A percentile compares a stretch with the other conserved stretches of the same genome.
Evolutionary conservation across 2,329 filamentous ascomycete genomes (phyloP).

Genomic region (Magnaporthiopsis rhizophila): DNA sequence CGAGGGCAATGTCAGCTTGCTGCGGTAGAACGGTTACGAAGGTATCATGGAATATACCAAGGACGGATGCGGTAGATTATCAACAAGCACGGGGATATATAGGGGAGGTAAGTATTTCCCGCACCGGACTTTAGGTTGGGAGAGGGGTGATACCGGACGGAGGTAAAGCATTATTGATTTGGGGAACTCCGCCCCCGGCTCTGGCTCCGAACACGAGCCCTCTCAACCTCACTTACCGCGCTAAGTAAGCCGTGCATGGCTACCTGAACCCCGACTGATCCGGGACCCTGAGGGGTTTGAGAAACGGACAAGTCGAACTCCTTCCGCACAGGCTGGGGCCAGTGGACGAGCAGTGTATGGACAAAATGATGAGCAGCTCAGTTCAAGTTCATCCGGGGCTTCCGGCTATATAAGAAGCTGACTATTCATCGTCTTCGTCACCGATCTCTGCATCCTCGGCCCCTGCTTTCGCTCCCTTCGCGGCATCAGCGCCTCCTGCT

Average conservation of each 20-base stretch:
- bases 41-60: no score
- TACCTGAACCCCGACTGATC: neutral
- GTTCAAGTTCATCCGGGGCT: neutral
- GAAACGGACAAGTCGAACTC: neutral
- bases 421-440: neutral
- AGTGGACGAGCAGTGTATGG: neutral
- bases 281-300: no score
- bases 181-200: neutral
- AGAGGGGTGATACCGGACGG: neutral
- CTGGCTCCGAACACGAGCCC: no score
- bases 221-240: neutral
- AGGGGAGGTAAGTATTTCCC: no score
- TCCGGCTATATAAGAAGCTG: neutral
- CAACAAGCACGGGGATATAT: neutral
- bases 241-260: neutral
- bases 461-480: neutral
- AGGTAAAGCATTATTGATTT: neutral
- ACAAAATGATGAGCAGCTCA: neutral
- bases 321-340: neutral
- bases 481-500: no score
- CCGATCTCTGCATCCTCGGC: no score
- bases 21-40: neutral
- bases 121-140: neutral
- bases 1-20: neutral
- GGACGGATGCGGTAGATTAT: no score